A percentile compares a stretch with the other conserved stretches of the same genome.
These are phyloP conservation scores for Ilyonectria robusta DNA, from an alignment of 2,329 filamentous ascomycete genomes.

Conservation along the genomic window DNA sequence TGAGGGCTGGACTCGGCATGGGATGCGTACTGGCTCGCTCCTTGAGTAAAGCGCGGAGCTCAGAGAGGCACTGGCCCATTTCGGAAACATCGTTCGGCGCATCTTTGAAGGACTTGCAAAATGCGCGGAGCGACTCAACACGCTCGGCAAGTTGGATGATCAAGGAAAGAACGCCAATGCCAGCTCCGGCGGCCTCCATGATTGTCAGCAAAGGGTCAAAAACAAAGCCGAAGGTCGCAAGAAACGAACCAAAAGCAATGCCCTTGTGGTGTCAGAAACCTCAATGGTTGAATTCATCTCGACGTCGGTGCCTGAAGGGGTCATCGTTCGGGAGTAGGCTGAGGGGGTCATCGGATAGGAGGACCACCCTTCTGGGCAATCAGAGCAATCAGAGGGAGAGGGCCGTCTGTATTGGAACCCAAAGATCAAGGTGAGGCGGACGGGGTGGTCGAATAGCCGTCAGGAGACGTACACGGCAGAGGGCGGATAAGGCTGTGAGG, in stretches of 20 bases:
- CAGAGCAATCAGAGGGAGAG: not conserved
- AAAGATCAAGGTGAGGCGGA: not conserved
- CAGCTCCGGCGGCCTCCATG: not conserved
- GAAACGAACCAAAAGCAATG: not conserved
- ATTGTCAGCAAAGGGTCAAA: not conserved
- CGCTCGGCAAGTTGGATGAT: not conserved
- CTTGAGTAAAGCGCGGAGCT: not conserved
- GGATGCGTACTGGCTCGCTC: not conserved
- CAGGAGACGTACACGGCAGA: not conserved
- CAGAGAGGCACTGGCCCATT: not conserved
- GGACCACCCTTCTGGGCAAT: not conserved
- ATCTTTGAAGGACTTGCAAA: not conserved
- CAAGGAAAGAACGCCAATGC: not conserved
- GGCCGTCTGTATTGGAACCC: not conserved
- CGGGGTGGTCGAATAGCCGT: not conserved
- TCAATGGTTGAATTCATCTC: not conserved
- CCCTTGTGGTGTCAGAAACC: not conserved
- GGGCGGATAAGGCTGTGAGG: not conserved
- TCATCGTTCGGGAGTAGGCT: not conserved
- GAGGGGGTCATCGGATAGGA: not conserved
- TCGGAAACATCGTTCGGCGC: not conserved
- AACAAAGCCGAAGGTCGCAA: not conserved
- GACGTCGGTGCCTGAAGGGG: not conserved
- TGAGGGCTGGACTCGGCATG: not conserved
- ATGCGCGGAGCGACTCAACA: not conserved